Conservation (phyloP, 2,329 filamentous ascomycete species). For the Talaromyces rugulosus region DNA sequence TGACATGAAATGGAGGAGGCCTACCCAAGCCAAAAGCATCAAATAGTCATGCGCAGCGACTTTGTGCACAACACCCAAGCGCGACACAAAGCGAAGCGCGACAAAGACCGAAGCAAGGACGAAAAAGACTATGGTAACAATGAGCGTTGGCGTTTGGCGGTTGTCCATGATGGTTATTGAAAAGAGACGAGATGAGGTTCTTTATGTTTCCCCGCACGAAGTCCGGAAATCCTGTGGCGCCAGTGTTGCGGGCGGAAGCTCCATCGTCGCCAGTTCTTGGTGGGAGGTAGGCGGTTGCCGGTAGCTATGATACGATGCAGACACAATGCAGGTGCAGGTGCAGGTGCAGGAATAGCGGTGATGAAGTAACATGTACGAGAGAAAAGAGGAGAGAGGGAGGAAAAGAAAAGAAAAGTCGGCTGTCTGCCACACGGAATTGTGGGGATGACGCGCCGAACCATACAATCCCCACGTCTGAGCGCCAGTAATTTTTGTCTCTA, state of each 20-base stretch:
- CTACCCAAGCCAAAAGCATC: constrained; percentile 73
- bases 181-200: background rate
- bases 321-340: background rate
- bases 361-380: background rate
- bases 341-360: background rate
- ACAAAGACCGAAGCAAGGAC: constrained; percentile 71
- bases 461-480: background rate
- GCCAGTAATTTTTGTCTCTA: background rate
- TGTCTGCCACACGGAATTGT: background rate
- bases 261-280: constrained; percentile 8
- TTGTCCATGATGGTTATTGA: constrained; percentile 22
- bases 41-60: constrained; percentile 75
- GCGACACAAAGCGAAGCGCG: constrained; percentile 66
- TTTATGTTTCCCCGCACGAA: constrained; percentile 4
- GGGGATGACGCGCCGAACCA: background rate
- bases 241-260: background rate
- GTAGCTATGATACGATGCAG: background rate
- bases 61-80: constrained; percentile 67
- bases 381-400: background rate
- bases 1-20: constrained; percentile 13
- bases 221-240: background rate
- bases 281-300: background rate
- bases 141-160: constrained; percentile 35
- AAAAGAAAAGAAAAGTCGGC: background rate
- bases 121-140: constrained; percentile 47